Evolutionary conservation across 306 rosid genomes (phyloP).

Genomic region (Glycine soja): DNA sequence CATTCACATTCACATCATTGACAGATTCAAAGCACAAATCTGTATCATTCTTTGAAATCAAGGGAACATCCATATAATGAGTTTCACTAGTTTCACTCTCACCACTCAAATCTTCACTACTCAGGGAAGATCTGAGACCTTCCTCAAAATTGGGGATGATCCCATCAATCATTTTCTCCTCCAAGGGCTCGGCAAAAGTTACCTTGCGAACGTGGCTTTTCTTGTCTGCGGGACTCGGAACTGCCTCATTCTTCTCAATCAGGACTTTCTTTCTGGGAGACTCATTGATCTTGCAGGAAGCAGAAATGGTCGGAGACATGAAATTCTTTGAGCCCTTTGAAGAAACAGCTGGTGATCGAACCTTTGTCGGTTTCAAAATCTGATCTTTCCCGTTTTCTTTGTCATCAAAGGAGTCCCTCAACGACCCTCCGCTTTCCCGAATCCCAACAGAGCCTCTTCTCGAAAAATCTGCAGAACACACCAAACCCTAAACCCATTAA

Average conservation of each 20-base stretch:
- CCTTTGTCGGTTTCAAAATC: constrained; percentile 50
- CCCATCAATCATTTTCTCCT: constrained; percentile 42
- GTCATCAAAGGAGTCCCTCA: constrained; percentile 55
- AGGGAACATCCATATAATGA: constrained; percentile 12
- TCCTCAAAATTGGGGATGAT: constrained; percentile 44
- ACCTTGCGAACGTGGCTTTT: constrained; percentile 60
- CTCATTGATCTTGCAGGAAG: constrained; percentile 66
- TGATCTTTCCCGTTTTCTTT: constrained; percentile 82
- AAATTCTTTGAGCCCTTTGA: constrained; percentile 71
- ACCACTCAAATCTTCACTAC: constrained; percentile 45
- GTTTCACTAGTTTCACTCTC: constrained; percentile 27
- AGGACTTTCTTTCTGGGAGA: constrained; percentile 84
- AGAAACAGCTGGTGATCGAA: constrained; percentile 65
- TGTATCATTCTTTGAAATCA: constrained; percentile 35
- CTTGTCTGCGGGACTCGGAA: constrained; percentile 38
- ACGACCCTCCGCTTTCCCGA: constrained; percentile 50
- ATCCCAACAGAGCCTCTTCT: constrained; percentile 57
- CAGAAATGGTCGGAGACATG: constrained; percentile 93
- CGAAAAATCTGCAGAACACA: constrained; percentile 56
- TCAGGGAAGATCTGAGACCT: constrained; percentile 26
- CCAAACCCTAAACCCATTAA: neutral
- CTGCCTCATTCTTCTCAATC: constrained; percentile 69
- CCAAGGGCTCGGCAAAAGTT: constrained; percentile 56
- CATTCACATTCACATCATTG: neutral
- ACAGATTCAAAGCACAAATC: constrained; percentile 39